Percentiles rank a stretch among this genome's conserved stretches.
phyloP scores from a whole-genome alignment of 208 protist genomes.

The Leishmania martiniquensis region DNA sequence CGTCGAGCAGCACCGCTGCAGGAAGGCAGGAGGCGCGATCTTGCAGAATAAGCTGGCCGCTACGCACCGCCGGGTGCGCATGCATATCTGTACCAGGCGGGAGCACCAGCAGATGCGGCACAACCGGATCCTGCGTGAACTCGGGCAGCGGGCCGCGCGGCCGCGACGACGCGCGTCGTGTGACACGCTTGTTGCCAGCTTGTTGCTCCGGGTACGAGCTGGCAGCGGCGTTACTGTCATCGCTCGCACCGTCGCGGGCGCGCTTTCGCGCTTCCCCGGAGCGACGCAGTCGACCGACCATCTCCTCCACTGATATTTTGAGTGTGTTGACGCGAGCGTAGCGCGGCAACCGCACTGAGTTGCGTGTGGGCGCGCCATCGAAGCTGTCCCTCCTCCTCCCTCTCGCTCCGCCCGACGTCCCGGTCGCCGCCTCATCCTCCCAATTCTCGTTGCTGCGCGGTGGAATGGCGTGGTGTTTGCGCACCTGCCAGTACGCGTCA shows the following conservation, averaged over 20 bases:
- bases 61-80: slow-evolving; percentile 83
- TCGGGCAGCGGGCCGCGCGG: slow-evolving; percentile 39
- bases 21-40: slow-evolving; percentile 93
- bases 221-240: background rate
- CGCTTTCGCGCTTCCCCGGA: slow-evolving; percentile 39
- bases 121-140: slow-evolving; percentile 74
- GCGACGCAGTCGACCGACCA: slow-evolving; percentile 64
- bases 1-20: slow-evolving; percentile 82
- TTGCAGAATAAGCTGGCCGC: slow-evolving; percentile 88
- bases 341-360: slow-evolving; percentile 55
- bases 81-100: slow-evolving; percentile 87
- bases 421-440: slow-evolving; percentile 30
- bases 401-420: background rate
- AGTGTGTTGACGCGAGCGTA: slow-evolving; percentile 92
- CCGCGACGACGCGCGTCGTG: slow-evolving; percentile 13
- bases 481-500: slow-evolving; percentile 78
- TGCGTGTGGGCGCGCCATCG: background rate
- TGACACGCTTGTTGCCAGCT: slow-evolving; percentile 3
- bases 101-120: slow-evolving; percentile 85
- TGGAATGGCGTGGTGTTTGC: slow-evolving; percentile 82
- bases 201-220: background rate
- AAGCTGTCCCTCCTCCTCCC: slow-evolving; percentile 5
- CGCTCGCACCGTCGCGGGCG: slow-evolving; percentile 3
- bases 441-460: slow-evolving; percentile 52
- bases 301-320: slow-evolving; percentile 70